Percentiles rank a stretch among this genome's conserved stretches.
Evolutionary conservation across 2,329 filamentous ascomycete genomes (phyloP).

Genomic region (Aspergillus sp.): DNA sequence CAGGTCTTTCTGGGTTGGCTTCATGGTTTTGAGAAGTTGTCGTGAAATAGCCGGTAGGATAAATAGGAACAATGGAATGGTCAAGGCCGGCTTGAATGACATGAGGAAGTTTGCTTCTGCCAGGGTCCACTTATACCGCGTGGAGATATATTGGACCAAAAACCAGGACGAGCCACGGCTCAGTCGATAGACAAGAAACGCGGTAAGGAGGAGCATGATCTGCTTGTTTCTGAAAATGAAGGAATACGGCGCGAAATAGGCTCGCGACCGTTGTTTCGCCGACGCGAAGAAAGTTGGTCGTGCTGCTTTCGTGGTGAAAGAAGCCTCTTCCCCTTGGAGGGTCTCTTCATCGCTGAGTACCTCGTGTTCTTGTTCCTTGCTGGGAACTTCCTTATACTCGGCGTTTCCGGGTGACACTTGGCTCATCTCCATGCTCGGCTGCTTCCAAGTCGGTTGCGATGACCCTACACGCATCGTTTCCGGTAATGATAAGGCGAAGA

Average conservation of each 20-base stretch:
- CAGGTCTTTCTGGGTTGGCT: slow-evolving; percentile 48
- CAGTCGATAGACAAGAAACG: slow-evolving; percentile 53
- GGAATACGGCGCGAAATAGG: slow-evolving; percentile 40
- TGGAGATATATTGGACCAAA: slow-evolving; percentile 55
- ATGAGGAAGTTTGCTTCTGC: slow-evolving; percentile 47
- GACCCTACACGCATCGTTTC: slow-evolving; percentile 42
- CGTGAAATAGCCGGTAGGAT: slow-evolving; percentile 47
- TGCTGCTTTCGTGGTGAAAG: slow-evolving; percentile 8
- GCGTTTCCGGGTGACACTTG: slow-evolving; percentile 24
- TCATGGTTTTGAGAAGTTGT: slow-evolving; percentile 40
- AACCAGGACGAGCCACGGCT: slow-evolving; percentile 51
- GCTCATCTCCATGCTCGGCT: slow-evolving; percentile 33
- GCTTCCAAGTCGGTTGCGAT: slow-evolving; percentile 4
- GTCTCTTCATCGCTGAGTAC: slow-evolving; percentile 19
- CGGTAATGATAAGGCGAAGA: slow-evolving; percentile 38
- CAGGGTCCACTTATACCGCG: slow-evolving; percentile 53
- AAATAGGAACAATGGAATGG: slow-evolving; percentile 50
- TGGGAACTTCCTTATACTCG: slow-evolving; percentile 20
- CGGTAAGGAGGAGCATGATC: slow-evolving; percentile 46
- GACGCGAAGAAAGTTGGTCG: slow-evolving; percentile 20
- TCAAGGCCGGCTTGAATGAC: slow-evolving; percentile 51
- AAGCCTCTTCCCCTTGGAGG: slow-evolving; percentile 19
- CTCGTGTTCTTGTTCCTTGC: slow-evolving; percentile 22
- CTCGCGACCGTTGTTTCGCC: slow-evolving; percentile 24
- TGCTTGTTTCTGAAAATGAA: slow-evolving; percentile 45